These are phyloP conservation scores for Ustilago tritici DNA, from an alignment of 1,284 basidiomycete species.

Conservation along the genomic window DNA sequence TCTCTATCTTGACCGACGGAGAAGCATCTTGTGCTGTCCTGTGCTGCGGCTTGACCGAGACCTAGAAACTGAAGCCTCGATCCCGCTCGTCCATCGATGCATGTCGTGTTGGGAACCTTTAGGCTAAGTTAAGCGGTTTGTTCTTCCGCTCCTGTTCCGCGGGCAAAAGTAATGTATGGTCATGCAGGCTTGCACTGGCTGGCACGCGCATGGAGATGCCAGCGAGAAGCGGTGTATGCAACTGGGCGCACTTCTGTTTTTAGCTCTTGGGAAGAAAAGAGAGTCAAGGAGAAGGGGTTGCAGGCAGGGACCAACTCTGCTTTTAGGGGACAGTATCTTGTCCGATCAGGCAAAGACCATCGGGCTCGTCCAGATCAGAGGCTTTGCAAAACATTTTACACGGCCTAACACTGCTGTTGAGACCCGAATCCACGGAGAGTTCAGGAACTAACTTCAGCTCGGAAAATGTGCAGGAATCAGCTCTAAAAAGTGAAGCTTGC, in stretches of 20 bases:
- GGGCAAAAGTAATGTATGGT: background rate
- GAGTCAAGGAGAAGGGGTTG: background rate
- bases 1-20: background rate
- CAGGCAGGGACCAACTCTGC: conserved; percentile 6
- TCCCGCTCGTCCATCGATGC: background rate
- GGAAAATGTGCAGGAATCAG: background rate
- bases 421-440: background rate
- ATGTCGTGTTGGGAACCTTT: background rate
- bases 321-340: background rate
- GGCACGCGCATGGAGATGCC: background rate
- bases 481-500: background rate
- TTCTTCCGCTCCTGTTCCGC: background rate
- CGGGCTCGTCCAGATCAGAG: background rate
- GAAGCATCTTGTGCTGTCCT: background rate
- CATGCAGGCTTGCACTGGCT: background rate
- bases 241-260: background rate
- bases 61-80: background rate
- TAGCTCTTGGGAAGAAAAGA: conserved; percentile 15
- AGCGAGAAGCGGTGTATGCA: background rate
- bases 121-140: background rate
- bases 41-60: background rate
- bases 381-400: background rate
- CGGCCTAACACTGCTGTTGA: background rate
- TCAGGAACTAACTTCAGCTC: background rate
- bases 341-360: background rate